Evolutionary conservation across 805 yeast species (phyloP), one percentile per base, ranked within the genome.

Genomic region (Schwanniomyces vanrijiae): DNA sequence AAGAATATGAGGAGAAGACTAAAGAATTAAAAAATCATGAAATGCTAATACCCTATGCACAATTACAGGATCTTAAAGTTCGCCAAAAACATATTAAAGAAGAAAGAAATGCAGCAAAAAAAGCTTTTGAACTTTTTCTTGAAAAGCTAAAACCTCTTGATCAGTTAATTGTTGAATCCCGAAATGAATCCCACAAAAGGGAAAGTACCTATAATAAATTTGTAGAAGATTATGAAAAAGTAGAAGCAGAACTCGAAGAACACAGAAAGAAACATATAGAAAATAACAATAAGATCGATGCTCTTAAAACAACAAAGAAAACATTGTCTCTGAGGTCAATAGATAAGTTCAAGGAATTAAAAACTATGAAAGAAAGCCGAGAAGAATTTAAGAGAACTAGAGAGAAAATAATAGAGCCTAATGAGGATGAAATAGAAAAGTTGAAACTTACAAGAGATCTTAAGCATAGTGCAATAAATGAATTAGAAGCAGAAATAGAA

Each of bases 1-100:
- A 76, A 51, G 77, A 72, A 37, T 82, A 68, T 50, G 72, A 77
- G 51, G 66, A 66, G 25, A 77, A 81, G 47, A 69, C 59, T 43
- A 60, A 52, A 62, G 77, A 70, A 44, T 62, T 62, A 45, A 65
- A 52, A 16, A 65, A 49, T 50, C 77, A 62, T 59, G 69, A 59
- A 60, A 75, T 58, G 47, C 58, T 71, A 33, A 55, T 73, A 21
- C 78, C 78, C 2, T 73, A 66, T 48, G 77, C 73, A 1, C 65
- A 66, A 50, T 56, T 64, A 5, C 64, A 68, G 29, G 77, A 73
- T 44, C 66, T 71, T 43, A 69, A 67, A 34, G 57, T 56, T 9
- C 60, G 57, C 14, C 65, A 66, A 45, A 60, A 56, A 18, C 59
- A 64, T 11, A 58, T 72, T 33, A 69, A 75, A 22, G 47, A 54